A percentile compares a stretch with the other conserved stretches of the same genome.
phyloP scores from a whole-genome alignment of 1,139 yeast species.

The Tardiomyces depauwii region DNA sequence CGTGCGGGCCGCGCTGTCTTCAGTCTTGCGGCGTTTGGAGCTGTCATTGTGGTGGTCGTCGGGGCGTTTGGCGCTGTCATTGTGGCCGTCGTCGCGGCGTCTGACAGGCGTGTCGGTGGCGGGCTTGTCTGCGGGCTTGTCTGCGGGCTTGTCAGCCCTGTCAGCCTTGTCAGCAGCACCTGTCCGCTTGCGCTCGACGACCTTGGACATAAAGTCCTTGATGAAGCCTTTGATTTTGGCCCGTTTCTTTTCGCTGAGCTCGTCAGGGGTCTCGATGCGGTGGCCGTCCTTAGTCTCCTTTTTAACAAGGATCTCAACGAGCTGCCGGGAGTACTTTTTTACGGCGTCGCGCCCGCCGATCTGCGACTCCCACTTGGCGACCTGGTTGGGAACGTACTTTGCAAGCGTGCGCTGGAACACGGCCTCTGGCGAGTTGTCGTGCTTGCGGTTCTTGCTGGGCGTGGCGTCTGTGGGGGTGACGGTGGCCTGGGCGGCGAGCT shows the following conservation, averaged over 20 bases:
- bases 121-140: neutral
- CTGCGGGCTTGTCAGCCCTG: neutral
- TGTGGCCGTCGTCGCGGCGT: neutral
- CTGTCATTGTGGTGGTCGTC: neutral
- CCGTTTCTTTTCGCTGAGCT: constrained; percentile 50
- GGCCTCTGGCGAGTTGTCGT: constrained; percentile 2
- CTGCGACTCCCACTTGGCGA: constrained; percentile 52
- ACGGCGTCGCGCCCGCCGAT: constrained; percentile 56
- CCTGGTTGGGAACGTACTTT: constrained; percentile 62
- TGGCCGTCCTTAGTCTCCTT: constrained; percentile 40
- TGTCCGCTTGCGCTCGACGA: constrained; percentile 24
- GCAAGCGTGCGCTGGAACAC: constrained; percentile 38
- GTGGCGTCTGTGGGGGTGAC: constrained; percentile 2
- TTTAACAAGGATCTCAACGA: constrained; percentile 47
- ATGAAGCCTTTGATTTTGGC: constrained; percentile 59
- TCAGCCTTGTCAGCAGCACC: constrained; percentile 2
- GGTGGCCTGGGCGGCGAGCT: neutral
- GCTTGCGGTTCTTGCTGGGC: constrained; percentile 11
- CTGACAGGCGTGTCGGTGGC: neutral
- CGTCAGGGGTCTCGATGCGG: constrained; percentile 26
- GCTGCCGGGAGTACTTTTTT: constrained; percentile 71
- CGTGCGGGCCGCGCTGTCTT: too few relatives aligned
- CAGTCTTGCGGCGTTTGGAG: too few relatives aligned
- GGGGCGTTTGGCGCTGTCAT: neutral
- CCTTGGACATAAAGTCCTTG: constrained; percentile 63